Conservation (phyloP, 805 yeast genomes). For the Cyberlindnera mrakii region DNA sequence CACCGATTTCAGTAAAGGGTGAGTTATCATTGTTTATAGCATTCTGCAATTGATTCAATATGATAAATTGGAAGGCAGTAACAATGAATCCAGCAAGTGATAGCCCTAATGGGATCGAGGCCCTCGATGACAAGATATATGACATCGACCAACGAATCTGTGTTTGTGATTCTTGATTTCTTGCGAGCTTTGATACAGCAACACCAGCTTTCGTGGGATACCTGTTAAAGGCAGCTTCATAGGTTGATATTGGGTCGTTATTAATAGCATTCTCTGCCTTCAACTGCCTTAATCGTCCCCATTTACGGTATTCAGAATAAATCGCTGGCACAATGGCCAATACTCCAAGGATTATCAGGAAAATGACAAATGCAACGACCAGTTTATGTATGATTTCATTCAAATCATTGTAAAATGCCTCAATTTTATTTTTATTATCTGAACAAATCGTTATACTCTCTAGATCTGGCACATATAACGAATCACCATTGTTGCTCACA, state of each 20-base stretch:
- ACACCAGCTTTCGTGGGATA: constrained; percentile 19
- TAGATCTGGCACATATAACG: constrained; percentile 37
- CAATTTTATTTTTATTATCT: constrained; percentile 31
- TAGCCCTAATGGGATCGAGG: constrained; percentile 43
- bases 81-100: constrained; percentile 53
- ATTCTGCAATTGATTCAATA: constrained; percentile 31
- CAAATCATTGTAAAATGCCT: constrained; percentile 33
- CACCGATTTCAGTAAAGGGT: constrained; percentile 11
- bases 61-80: constrained; percentile 46
- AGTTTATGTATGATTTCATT: constrained; percentile 17
- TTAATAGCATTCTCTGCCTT: constrained; percentile 15
- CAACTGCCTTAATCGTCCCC: constrained; percentile 40
- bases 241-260: constrained; percentile 14
- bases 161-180: constrained; percentile 8
- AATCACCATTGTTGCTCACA: constrained; percentile 7
- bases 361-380: constrained; percentile 32
- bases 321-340: constrained; percentile 36
- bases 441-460: constrained; percentile 33
- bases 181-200: constrained; percentile 6
- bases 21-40: constrained; percentile 9
- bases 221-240: constrained; percentile 19
- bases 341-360: constrained; percentile 37
- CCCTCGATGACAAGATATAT: constrained; percentile 46
- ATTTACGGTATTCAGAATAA: constrained; percentile 38
- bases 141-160: constrained; percentile 32